Evolutionary conservation across 2,329 filamentous ascomycete species (phyloP).

Genomic region (Scedosporium boydii): DNA sequence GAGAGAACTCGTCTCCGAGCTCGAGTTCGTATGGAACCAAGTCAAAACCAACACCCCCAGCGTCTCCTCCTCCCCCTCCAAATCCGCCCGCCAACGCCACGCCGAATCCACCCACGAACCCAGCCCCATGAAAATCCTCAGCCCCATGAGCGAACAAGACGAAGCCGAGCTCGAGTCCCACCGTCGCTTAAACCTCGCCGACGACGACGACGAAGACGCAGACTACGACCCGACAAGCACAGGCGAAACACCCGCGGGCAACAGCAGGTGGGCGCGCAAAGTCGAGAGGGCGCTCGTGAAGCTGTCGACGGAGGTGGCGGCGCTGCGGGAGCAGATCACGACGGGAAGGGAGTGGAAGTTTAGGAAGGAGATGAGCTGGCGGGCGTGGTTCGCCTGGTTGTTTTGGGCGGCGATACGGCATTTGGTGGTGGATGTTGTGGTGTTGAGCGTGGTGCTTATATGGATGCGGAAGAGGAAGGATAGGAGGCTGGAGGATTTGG

Average conservation of each 20-base stretch:
- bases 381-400: constrained; percentile 62
- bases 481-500: constrained; percentile 61
- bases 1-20: constrained; percentile 76
- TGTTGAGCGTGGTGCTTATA: constrained; percentile 56
- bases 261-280: constrained; percentile 63
- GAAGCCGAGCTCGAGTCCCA: constrained; percentile 51
- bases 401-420: constrained; percentile 65
- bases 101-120: constrained; percentile 38
- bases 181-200: constrained; percentile 29
- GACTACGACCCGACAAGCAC: constrained; percentile 28
- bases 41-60: constrained; percentile 77
- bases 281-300: constrained; percentile 81
- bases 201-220: constrained; percentile 35
- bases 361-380: constrained; percentile 52
- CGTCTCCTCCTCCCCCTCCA: constrained; percentile 49
- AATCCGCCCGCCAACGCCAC: constrained; percentile 23
- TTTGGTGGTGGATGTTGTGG: constrained; percentile 58
- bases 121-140: constrained; percentile 59
- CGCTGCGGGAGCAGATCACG: constrained; percentile 82
- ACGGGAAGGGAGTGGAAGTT: constrained; percentile 62
- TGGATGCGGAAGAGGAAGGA: constrained; percentile 68
- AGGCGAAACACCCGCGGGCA: constrained; percentile 20
- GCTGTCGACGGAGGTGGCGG: constrained; percentile 86
- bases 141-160: constrained; percentile 78
- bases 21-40: constrained; percentile 99